phyloP scores from a whole-genome alignment of 2,329 filamentous ascomycete genomes.

The Aspergillus clavatus region DNA sequence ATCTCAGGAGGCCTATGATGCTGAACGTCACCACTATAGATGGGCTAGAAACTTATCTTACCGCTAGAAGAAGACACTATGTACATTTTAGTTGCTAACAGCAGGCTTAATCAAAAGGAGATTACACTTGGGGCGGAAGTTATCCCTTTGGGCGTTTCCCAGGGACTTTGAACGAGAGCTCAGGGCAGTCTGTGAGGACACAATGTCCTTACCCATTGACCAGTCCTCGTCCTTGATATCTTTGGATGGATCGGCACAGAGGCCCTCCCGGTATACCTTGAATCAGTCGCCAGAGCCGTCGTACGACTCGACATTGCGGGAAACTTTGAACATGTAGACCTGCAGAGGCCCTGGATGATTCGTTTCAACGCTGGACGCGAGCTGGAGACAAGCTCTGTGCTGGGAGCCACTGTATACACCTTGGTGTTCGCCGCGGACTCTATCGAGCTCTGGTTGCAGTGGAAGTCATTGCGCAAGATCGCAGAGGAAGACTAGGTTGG shows the following conservation, averaged over 20 bases:
- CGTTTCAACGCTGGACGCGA: slow-evolving; percentile 16
- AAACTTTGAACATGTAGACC: slow-evolving; percentile 23
- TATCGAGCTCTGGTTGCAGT: slow-evolving; percentile 16
- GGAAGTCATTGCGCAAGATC: slow-evolving; percentile 14
- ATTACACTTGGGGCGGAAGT: too few species aligned
- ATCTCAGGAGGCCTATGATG: too few species aligned
- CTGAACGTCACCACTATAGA: too few species aligned
- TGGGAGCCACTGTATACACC: slow-evolving; percentile 13
- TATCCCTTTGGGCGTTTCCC: slow-evolving; percentile 42
- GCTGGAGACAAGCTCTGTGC: slow-evolving; percentile 13
- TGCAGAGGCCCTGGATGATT: slow-evolving; percentile 21
- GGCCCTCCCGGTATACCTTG: slow-evolving; percentile 16
- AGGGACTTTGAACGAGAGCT: slow-evolving; percentile 44
- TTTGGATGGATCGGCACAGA: slow-evolving; percentile 1
- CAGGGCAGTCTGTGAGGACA: too few species aligned
- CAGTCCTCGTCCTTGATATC: slow-evolving; percentile 8
- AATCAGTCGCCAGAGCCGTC: slow-evolving; percentile 23
- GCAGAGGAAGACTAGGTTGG: slow-evolving; percentile 9
- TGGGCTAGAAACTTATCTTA: too few species aligned
- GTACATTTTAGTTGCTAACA: too few species aligned
- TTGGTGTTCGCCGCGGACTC: slow-evolving; percentile 11
- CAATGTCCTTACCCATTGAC: slow-evolving; percentile 9
- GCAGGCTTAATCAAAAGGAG: too few species aligned
- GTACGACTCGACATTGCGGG: slow-evolving; percentile 12
- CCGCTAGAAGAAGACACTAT: too few species aligned